Base-by-base conservation (phyloP, 345 rosid species). In the Carallia pectinifolia region DNA sequence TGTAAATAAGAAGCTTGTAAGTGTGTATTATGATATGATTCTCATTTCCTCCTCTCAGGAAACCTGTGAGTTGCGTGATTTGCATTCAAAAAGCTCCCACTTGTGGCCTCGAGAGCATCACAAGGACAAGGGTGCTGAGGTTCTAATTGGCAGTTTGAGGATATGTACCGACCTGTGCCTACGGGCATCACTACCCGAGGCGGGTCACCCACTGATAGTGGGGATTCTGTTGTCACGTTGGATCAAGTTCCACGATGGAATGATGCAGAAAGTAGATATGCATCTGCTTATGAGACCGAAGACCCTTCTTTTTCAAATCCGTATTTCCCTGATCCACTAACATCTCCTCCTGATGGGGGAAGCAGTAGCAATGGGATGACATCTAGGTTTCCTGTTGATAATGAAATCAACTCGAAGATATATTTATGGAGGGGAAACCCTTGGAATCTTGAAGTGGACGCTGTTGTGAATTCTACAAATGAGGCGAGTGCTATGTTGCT, bases 401-500 rank as follows among this genome's bases (percentile, higher is more conserved):
- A 83, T 65, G 94, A 92, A 63, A 87, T 90, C 63, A 95, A 90
- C 82, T 86, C 88, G 1, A 90, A 81, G 80, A 90, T 95, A 59
- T 90, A 90, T 70, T 73, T 95, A n/a, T 95, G 99, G 99, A 88
- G 96, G 81, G 99, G 99, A 59, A 82, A 82, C 73, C 99, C 99
- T 0, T 95, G 99, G 99, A 95, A 87, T 86, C 91, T 95, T 47
- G 97, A 90, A 78, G 99, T 95, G 34, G 98, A 95, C 82, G 96
- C 97, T 67, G 97, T 95, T 75, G 99, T 95, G 58, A 95, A 95
- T 77, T 90, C 99, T 16, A 88, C 99, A 7, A 95, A 92, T 77
- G 99, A 95, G 98, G 99, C 85, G 63, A 88, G 73, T 70, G 97
- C 66, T 56, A 27, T 9, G 0, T 47, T 23, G 23, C 23, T 29